Conservation (phyloP, 2,329 filamentous ascomycete species). For the Dactylonectria estremocensis region DNA sequence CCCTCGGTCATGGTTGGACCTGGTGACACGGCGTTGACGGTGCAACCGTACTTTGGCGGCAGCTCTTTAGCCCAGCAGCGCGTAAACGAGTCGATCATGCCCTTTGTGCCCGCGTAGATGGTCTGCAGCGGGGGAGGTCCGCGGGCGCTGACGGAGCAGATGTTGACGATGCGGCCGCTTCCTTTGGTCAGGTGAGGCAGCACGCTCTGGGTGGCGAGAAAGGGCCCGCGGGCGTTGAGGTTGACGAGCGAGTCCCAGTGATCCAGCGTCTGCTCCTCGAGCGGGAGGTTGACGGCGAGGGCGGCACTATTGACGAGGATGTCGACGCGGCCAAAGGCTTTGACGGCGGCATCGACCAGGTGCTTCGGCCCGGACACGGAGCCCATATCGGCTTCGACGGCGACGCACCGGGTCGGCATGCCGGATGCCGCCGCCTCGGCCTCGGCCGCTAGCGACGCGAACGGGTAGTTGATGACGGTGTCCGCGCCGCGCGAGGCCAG, state of each 20-base stretch:
- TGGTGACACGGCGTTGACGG: constrained; percentile 33
- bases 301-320: constrained; percentile 57
- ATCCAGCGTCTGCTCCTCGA: constrained; percentile 56
- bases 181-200: constrained; percentile 56
- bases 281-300: constrained; percentile 55
- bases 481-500: constrained; percentile 26
- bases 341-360: constrained; percentile 55
- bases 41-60: constrained; percentile 34
- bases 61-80: constrained; percentile 59
- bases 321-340: constrained; percentile 55
- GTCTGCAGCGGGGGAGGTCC: constrained; percentile 54
- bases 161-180: constrained; percentile 60
- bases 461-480: constrained; percentile 55
- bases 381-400: constrained; percentile 60
- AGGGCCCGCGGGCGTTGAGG: constrained; percentile 58
- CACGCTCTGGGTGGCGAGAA: constrained; percentile 57
- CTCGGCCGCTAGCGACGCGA: constrained; percentile 49
- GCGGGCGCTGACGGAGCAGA: constrained; percentile 55
- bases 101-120: constrained; percentile 66
- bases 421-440: constrained; percentile 40
- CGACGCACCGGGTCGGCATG: constrained; percentile 51
- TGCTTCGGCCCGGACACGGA: constrained; percentile 53
- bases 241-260: constrained; percentile 59
- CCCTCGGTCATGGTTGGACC: constrained; percentile 56
- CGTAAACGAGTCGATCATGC: constrained; percentile 65